Evolutionary conservation across 129 eudicot species (phyloP).

Genomic region (Flaveria ramosissima): DNA sequence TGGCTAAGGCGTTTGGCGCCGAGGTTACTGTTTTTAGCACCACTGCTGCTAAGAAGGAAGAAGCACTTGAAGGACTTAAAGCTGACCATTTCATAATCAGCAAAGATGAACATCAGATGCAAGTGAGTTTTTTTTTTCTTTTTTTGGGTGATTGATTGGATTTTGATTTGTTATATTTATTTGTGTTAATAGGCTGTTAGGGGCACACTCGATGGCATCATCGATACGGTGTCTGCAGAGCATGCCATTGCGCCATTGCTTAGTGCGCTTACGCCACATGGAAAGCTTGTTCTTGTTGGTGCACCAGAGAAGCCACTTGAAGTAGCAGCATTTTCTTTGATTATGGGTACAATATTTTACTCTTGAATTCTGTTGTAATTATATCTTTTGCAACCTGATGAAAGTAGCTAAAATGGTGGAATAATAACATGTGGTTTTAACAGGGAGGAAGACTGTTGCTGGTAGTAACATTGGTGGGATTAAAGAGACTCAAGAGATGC

Average conservation of each 20-base stretch:
- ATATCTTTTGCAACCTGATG: background rate
- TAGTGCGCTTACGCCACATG: slow-evolving; percentile 39
- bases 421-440: background rate
- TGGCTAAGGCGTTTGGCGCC: slow-evolving; percentile 57
- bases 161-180: background rate
- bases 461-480: slow-evolving; percentile 52
- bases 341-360: slow-evolving; percentile 32
- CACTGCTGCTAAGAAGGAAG: slow-evolving; percentile 43
- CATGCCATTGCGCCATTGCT: slow-evolving; percentile 47
- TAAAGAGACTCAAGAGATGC: slow-evolving; percentile 70
- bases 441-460: slow-evolving; percentile 48
- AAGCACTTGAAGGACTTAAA: slow-evolving; percentile 43
- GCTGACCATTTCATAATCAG: slow-evolving; percentile 48
- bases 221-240: slow-evolving; percentile 50
- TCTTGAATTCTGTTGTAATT: background rate
- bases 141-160: too few relatives aligned
- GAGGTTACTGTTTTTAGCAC: slow-evolving; percentile 62
- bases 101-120: slow-evolving; percentile 36
- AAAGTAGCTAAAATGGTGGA: background rate
- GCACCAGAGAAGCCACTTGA: slow-evolving; percentile 51
- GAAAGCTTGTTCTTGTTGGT: slow-evolving; percentile 62
- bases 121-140: slow-evolving; percentile 9
- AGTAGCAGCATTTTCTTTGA: slow-evolving; percentile 50
- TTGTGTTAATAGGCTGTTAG: slow-evolving; percentile 34
- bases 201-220: slow-evolving; percentile 54